These are phyloP conservation scores for Malus asiatica DNA, from an alignment of 306 rosid genomes.

Conservation along the genomic window DNA sequence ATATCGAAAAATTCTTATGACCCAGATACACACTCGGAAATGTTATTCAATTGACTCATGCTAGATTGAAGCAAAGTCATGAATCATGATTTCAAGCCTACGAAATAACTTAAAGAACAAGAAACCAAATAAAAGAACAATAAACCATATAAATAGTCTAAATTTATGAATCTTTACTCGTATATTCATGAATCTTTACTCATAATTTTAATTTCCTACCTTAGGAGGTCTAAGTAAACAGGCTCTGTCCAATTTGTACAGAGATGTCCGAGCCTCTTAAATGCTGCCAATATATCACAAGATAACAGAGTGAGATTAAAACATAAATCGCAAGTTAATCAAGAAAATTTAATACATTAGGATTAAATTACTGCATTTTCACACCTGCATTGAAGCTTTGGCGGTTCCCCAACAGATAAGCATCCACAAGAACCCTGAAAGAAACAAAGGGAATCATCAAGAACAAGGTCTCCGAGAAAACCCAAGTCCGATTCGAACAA, in stretches of 20 bases:
- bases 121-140: not conserved
- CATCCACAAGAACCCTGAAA: slow-evolving; percentile 74
- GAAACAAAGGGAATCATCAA: not conserved
- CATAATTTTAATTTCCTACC: slow-evolving; percentile 26
- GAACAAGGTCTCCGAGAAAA: not conserved
- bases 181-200: not conserved
- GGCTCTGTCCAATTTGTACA: slow-evolving; percentile 93
- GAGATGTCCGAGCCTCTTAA: slow-evolving; percentile 80
- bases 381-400: slow-evolving; percentile 75
- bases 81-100: not conserved
- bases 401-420: slow-evolving; percentile 73
- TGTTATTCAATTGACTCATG: not conserved
- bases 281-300: slow-evolving; percentile 39
- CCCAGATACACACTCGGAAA: not conserved
- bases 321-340: not conserved
- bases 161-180: not conserved
- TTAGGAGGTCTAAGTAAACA: slow-evolving; percentile 69
- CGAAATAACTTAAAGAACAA: not conserved
- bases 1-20: not conserved
- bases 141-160: not conserved
- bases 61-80: not conserved
- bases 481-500: not conserved
- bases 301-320: not conserved
- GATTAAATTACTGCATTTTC: not conserved
- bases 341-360: not conserved